Evolutionary conservation across 129 eudicot genomes (phyloP), one percentile per base, ranked within the genome.

Genomic region (Cynara cardunculus): DNA sequence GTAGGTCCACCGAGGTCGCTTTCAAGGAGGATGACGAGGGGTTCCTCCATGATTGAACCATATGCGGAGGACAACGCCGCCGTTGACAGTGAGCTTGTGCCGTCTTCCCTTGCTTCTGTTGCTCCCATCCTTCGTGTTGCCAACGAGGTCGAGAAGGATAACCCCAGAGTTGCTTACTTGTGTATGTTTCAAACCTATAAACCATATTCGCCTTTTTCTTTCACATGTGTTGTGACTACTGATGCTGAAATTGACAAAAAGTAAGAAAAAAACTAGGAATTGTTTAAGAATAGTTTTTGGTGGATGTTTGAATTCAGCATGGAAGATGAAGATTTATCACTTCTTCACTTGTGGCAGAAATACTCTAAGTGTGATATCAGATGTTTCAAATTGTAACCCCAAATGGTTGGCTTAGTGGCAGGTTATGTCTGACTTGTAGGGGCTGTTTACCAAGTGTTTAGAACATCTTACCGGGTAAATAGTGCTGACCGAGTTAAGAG

Each of bases 41-140:
- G 82, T 59, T 82, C 90, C 24, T 73, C 92, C 2, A 86, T 89
- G 88, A 75, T 84, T 75, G 96, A 92, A 76, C 85, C 86, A 4
- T 66, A 61, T 30, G 85, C 80, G 9, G 93, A 85, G 31, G 97
- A 89, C 24, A 83, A 69, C 34, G 85, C 82, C 2, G 78, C 77
- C 41, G 92, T 88, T 35, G 97, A 95, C 72, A 95, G 99, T 81
- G 99, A 95, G 88, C 78, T 89, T 41, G 99, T 95, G 70, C 99
- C 99, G 44, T 90, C 99, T 26, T 92, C 97, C 3, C 87, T 95
- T 74, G 96, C 97, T 24, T 77, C 87, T 14, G 87, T 95, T 74
- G 99, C 97, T 25, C 98, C 97, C 0, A 89, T 96, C 21, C 99
- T 96, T 56, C 90, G 98, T 65, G 98, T 88, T 31, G 99, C 99